Evolutionary conservation across 495 filamentous ascomycete genomes (phyloP).

Genomic region (Acidomyces sp.): DNA sequence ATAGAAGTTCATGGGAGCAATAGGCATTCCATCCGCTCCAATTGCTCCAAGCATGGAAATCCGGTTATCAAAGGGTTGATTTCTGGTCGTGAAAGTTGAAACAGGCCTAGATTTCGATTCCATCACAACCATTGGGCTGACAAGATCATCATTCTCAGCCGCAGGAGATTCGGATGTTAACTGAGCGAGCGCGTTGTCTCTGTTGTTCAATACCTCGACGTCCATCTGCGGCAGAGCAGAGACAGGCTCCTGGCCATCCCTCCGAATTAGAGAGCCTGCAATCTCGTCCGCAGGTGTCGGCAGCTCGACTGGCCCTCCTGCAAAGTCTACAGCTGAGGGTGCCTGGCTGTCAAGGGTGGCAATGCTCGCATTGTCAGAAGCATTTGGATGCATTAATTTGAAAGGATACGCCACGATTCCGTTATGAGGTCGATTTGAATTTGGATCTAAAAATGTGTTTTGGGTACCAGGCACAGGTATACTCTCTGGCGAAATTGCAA

Average conservation of each 20-base stretch:
- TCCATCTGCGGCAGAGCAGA: neutral
- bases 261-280: neutral
- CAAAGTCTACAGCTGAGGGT: neutral
- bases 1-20: conserved; percentile 3
- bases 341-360: conserved; percentile 14
- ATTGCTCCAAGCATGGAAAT: conserved; percentile 14
- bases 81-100: neutral
- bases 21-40: conserved; percentile 19
- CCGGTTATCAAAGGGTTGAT: conserved; percentile 8
- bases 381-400: conserved; percentile 1
- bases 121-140: neutral
- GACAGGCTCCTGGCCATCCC: conserved; percentile 1
- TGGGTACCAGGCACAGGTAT: conserved; percentile 5
- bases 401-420: conserved; percentile 14
- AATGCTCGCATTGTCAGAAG: neutral
- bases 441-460: conserved; percentile 12
- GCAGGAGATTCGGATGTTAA: neutral
- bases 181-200: neutral
- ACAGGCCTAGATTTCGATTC: neutral
- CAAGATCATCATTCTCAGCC: neutral
- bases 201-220: neutral
- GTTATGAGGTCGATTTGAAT: conserved; percentile 14
- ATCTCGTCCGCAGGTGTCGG: conserved; percentile 4
- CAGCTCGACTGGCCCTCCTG: conserved; percentile 6
- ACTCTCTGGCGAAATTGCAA: conserved; percentile 2